A percentile compares a stretch with the other conserved stretches of the same genome.
Evolutionary conservation across 208 protist species (phyloP).

Genomic region (Acanthamoeba healyi): DNA sequence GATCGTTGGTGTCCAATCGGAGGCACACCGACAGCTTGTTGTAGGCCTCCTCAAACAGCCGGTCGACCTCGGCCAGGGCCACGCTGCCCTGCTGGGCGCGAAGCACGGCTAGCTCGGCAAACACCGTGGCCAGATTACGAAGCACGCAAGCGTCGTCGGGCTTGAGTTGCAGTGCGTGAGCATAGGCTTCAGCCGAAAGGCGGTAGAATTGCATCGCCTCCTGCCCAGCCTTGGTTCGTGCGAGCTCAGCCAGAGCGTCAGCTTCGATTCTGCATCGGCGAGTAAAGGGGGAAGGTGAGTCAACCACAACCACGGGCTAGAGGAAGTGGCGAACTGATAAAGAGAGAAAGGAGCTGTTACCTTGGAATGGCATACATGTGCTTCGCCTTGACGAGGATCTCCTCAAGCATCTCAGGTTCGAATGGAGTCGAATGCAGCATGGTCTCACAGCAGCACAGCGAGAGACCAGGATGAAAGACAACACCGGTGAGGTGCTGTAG

Average conservation of each 20-base stretch:
- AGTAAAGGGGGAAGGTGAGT: no score
- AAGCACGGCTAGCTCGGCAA: constrained; percentile 55
- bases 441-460: constrained; percentile 57
- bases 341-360: background rate
- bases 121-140: constrained; percentile 50
- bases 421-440: background rate
- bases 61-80: constrained; percentile 23
- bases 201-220: constrained; percentile 55
- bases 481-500: constrained; percentile 46
- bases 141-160: constrained; percentile 58
- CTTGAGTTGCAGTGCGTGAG: constrained; percentile 58
- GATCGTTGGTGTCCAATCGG: constrained; percentile 20
- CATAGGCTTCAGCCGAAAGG: constrained; percentile 57
- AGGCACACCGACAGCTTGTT: constrained; percentile 66
- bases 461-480: background rate
- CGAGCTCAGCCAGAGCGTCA: constrained; percentile 66
- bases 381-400: constrained; percentile 69
- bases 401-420: background rate
- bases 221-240: constrained; percentile 50
- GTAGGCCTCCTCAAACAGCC: constrained; percentile 63
- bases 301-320: no score
- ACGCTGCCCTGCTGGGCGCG: constrained; percentile 1
- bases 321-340: no score
- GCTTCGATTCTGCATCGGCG: constrained; percentile 50
- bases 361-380: constrained; percentile 74